A percentile compares a stretch with the other conserved stretches of the same genome.
Conservation (phyloP, 1,284 basidiomycete species). For the Puccinia hordei region DNA sequence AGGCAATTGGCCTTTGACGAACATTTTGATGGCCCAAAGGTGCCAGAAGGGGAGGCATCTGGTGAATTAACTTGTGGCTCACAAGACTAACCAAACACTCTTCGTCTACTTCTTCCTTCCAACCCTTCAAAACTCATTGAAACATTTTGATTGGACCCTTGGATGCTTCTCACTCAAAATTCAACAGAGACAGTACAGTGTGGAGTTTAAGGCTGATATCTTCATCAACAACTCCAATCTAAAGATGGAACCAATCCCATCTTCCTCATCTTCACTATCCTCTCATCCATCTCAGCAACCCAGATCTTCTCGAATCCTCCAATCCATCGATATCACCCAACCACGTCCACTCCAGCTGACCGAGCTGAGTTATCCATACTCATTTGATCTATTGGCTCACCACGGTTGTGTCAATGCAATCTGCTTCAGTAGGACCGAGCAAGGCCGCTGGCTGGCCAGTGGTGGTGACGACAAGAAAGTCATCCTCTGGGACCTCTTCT, state of each 20-base stretch:
- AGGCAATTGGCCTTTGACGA: too few relatives aligned
- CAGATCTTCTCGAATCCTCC: slow-evolving; percentile 1
- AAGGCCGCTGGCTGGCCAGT: slow-evolving; percentile 26
- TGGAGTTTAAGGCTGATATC: too few relatives aligned
- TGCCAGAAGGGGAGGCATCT: too few relatives aligned
- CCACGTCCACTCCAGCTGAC: not conserved
- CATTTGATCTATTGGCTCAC: slow-evolving; percentile 21
- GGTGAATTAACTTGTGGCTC: too few relatives aligned
- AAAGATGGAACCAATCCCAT: not conserved
- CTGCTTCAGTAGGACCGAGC: slow-evolving; percentile 21
- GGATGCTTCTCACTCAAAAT: too few relatives aligned
- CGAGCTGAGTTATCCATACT: slow-evolving; percentile 30
- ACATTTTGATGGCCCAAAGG: too few relatives aligned
- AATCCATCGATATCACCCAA: slow-evolving; percentile 16
- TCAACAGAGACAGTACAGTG: too few relatives aligned
- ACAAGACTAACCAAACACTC: too few relatives aligned
- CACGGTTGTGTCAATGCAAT: slow-evolving; percentile 36
- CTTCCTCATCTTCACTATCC: not conserved
- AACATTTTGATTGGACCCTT: too few relatives aligned
- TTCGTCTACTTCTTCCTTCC: too few relatives aligned
- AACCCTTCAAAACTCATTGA: too few relatives aligned
- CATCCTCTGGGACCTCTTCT: slow-evolving; percentile 39
- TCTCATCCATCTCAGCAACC: not conserved
- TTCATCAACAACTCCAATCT: too few relatives aligned
- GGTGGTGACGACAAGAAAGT: slow-evolving; percentile 35